phyloP scores from a whole-genome alignment of 768 basidiomycete species.

The Rhodocollybia butyracea region DNA sequence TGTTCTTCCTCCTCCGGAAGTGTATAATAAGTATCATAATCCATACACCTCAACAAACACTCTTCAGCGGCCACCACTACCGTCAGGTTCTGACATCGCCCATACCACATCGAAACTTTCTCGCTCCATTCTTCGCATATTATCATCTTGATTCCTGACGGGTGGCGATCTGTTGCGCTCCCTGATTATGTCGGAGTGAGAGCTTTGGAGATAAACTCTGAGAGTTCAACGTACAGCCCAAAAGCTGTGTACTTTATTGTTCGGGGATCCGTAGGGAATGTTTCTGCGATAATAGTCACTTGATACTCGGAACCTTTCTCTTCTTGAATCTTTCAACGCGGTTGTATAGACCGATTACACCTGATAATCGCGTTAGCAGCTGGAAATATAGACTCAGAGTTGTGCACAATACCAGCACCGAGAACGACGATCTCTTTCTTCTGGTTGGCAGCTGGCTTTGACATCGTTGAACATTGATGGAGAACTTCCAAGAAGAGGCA shows the following conservation, averaged over 20 bases:
- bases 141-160: constrained; percentile 45
- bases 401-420: constrained; percentile 3
- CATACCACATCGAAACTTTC: constrained; percentile 78
- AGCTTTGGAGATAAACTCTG: background rate
- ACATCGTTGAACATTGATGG: background rate
- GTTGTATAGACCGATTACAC: constrained; percentile 55
- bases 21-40: constrained; percentile 68
- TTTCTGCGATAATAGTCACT: constrained; percentile 70
- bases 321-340: constrained; percentile 48
- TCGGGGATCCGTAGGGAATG: constrained; percentile 69
- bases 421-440: constrained; percentile 6
- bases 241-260: constrained; percentile 74
- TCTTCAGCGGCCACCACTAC: constrained; percentile 45
- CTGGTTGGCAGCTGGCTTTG: background rate
- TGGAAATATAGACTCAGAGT: background rate
- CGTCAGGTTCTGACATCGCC: constrained; percentile 61
- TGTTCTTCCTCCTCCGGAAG: constrained; percentile 40
- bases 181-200: constrained; percentile 54
- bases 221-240: constrained; percentile 60
- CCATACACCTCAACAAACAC: constrained; percentile 60
- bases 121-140: constrained; percentile 61
- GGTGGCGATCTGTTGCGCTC: constrained; percentile 74
- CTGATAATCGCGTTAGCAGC: constrained; percentile 20
- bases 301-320: constrained; percentile 56
- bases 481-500: too few species aligned